Conservation (phyloP, 2,329 filamentous ascomycete genomes). For the Tolypocladium ovalisporum region DNA sequence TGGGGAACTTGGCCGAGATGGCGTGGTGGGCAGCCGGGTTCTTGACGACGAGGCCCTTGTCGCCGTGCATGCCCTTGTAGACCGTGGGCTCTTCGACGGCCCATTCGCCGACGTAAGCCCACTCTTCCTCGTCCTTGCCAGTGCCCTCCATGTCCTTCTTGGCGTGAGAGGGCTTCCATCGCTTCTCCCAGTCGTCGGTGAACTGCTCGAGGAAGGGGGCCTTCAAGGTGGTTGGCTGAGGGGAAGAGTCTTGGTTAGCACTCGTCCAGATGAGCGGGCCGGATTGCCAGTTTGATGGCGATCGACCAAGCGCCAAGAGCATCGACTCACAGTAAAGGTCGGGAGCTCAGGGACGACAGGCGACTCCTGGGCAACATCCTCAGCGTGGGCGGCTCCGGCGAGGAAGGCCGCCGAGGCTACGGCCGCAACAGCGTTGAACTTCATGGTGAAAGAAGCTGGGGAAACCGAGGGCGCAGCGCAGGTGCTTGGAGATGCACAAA, state of each 20-base stretch:
- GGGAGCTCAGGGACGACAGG: conserved; percentile 56
- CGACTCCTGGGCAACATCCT: conserved; percentile 50
- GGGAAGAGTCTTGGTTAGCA: conserved; percentile 10
- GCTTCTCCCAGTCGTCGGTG: conserved; percentile 85
- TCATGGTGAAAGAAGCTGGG: conserved; percentile 49
- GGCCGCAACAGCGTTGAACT: conserved; percentile 69
- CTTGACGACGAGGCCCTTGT: conserved; percentile 97
- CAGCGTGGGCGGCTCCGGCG: conserved; percentile 58
- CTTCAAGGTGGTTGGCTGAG: conserved; percentile 75
- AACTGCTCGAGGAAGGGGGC: conserved; percentile 98
- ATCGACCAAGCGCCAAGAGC: not conserved
- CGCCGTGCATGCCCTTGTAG: conserved; percentile 85
- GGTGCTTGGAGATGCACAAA: conserved; percentile 8
- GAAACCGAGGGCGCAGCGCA: conserved; percentile 10
- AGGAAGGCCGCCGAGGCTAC: conserved; percentile 64
- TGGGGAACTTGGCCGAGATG: conserved; percentile 97
- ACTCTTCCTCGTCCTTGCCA: conserved; percentile 61
- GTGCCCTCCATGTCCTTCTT: conserved; percentile 80
- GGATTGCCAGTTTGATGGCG: not conserved
- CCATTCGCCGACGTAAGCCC: conserved; percentile 97
- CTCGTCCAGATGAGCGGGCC: conserved; percentile 3
- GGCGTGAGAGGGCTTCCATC: conserved; percentile 91
- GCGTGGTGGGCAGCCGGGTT: conserved; percentile 96
- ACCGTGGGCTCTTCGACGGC: conserved; percentile 86
- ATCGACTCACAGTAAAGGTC: conserved; percentile 70